A percentile compares a stretch with the other conserved stretches of the same genome.
Evolutionary conservation across 192 early-diverging fungal genomes (phyloP).

Genomic region (Coemansia sp.): DNA sequence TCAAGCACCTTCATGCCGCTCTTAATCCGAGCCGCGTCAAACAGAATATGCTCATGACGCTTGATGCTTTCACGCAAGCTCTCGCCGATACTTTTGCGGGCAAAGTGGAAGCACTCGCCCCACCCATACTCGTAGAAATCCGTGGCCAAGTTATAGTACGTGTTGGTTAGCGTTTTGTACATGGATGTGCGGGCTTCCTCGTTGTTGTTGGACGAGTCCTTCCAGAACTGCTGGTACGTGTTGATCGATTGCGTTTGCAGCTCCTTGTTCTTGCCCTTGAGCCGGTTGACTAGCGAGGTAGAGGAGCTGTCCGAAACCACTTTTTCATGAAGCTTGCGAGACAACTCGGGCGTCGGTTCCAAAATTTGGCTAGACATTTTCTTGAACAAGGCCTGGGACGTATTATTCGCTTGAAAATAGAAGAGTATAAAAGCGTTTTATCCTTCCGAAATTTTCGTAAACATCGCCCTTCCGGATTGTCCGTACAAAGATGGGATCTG

Average conservation of each 20-base stretch:
- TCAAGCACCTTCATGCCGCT: slow-evolving; percentile 77
- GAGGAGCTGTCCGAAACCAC: slow-evolving; percentile 38
- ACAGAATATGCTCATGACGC: slow-evolving; percentile 89
- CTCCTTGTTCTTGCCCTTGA: slow-evolving; percentile 61
- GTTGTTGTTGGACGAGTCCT: slow-evolving; percentile 58
- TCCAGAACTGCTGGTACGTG: slow-evolving; percentile 73
- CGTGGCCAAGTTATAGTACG: slow-evolving; percentile 80
- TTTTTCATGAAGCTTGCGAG: slow-evolving; percentile 42
- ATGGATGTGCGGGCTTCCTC: slow-evolving; percentile 58
- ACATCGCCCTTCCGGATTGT: too few species aligned
- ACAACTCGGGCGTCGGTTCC: slow-evolving; percentile 52
- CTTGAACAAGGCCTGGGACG: background rate
- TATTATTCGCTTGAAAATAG: background rate
- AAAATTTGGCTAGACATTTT: slow-evolving; percentile 29
- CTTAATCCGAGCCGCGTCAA: slow-evolving; percentile 67
- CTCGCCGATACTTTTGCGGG: slow-evolving; percentile 72
- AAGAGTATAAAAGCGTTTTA: background rate
- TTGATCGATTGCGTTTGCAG: slow-evolving; percentile 65
- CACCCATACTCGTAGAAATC: slow-evolving; percentile 87
- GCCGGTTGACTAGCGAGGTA: slow-evolving; percentile 41
- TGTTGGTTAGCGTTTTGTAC: slow-evolving; percentile 73
- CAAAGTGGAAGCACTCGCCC: slow-evolving; percentile 93
- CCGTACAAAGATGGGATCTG: background rate
- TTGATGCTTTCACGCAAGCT: slow-evolving; percentile 78
- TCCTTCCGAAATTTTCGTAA: too few species aligned